Evolutionary conservation across 2,329 filamentous ascomycete species (phyloP).

Genomic region (Parastagonospora avenae): DNA sequence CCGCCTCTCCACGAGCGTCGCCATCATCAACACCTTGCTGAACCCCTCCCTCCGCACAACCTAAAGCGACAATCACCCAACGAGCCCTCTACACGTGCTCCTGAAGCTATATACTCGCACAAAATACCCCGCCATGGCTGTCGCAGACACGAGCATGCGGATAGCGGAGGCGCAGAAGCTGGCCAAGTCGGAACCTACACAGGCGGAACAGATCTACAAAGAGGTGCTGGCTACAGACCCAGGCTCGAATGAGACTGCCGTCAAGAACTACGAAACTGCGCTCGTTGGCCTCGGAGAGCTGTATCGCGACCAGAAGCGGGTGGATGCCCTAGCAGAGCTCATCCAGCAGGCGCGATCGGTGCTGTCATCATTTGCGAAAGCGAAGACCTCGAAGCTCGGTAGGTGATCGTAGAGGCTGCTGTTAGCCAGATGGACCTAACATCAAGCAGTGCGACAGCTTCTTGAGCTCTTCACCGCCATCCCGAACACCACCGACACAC

Average conservation of each 20-base stretch:
- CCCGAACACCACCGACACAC: conserved; percentile 90
- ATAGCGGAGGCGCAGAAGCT: conserved; percentile 90
- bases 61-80: neutral
- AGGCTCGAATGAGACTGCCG: conserved; percentile 81
- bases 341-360: conserved; percentile 89
- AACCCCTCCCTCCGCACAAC: conserved; percentile 1
- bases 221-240: conserved; percentile 86
- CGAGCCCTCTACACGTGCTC: neutral
- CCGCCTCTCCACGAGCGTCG: conserved; percentile 16
- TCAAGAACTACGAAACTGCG: conserved; percentile 89
- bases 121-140: conserved; percentile 34
- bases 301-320: conserved; percentile 85
- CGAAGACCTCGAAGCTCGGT: conserved; percentile 98
- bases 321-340: conserved; percentile 83
- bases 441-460: conserved; percentile 79
- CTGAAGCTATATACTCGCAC: neutral
- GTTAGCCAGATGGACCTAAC: conserved; percentile 6
- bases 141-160: conserved; percentile 61
- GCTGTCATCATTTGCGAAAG: conserved; percentile 95
- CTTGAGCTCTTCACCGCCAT: conserved; percentile 95
- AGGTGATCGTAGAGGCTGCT: conserved; percentile 43
- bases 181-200: conserved; percentile 76
- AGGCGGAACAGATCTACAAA: conserved; percentile 88
- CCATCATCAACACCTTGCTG: conserved; percentile 11
- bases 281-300: conserved; percentile 88